Percentiles rank a stretch among this genome's conserved stretches.
Evolutionary conservation across 208 protist genomes (phyloP).

Genomic region (Trypanosoma cruzi): DNA sequence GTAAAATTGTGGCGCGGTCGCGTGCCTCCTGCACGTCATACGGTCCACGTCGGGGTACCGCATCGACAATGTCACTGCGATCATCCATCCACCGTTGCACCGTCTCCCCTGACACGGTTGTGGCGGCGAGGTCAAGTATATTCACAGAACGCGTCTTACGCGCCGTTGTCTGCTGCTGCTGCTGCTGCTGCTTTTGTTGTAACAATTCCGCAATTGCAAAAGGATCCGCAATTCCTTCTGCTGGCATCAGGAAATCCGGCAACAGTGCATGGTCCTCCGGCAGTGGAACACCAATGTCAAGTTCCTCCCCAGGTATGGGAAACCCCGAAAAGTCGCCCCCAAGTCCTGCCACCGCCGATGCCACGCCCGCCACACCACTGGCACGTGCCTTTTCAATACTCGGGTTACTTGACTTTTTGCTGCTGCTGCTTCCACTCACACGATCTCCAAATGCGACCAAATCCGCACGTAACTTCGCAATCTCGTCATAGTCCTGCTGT

Average conservation of each 20-base stretch:
- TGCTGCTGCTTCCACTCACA: slow-evolving; percentile 56
- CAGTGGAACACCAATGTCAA: slow-evolving; percentile 83
- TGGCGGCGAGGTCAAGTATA: slow-evolving; percentile 64
- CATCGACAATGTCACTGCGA: slow-evolving; percentile 62
- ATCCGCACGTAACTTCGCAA: slow-evolving; percentile 81
- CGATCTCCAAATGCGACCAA: slow-evolving; percentile 80
- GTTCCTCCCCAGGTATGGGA: slow-evolving; percentile 51
- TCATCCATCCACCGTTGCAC: slow-evolving; percentile 70
- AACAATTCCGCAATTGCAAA: slow-evolving; percentile 29
- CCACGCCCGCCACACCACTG: slow-evolving; percentile 30
- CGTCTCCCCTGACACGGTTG: slow-evolving; percentile 69
- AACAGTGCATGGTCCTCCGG: slow-evolving; percentile 62
- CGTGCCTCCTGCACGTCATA: slow-evolving; percentile 58
- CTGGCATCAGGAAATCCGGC: slow-evolving; percentile 38
- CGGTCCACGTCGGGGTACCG: slow-evolving; percentile 63
- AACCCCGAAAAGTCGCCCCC: slow-evolving; percentile 38
- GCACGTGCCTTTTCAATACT: slow-evolving; percentile 88
- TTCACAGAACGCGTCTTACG: slow-evolving; percentile 30
- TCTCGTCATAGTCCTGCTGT: slow-evolving; percentile 83
- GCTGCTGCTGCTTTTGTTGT: too few species aligned
- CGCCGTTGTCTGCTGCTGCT: neutral
- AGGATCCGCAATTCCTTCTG: slow-evolving; percentile 23
- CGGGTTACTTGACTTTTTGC: slow-evolving; percentile 81
- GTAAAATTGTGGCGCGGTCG: slow-evolving; percentile 51
- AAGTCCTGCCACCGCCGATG: slow-evolving; percentile 15